A percentile compares a stretch with the other conserved stretches of the same genome.
Conservation (phyloP, 495 filamentous ascomycete genomes). For the Penicillium mononematosum region DNA sequence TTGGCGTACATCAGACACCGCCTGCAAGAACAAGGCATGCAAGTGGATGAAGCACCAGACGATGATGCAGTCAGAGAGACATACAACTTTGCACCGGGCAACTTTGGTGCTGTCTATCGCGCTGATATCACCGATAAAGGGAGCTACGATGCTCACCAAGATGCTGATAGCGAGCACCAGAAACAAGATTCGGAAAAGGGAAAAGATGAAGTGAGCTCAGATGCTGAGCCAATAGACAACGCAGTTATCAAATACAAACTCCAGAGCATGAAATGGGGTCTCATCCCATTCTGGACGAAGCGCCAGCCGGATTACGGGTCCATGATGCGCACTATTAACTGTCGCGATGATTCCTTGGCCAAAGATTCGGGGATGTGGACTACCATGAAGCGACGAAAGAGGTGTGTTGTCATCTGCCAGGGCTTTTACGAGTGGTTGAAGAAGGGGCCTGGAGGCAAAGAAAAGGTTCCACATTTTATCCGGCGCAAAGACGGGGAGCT, state of each 20-base stretch:
- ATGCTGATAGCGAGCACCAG: constrained; percentile 12
- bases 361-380: constrained; percentile 84
- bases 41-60: constrained; percentile 70
- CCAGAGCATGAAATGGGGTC: constrained; percentile 90
- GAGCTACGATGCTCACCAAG: constrained; percentile 28
- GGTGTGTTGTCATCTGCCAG: constrained; percentile 82
- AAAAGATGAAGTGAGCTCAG: background rate
- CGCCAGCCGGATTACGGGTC: constrained; percentile 72
- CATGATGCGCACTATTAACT: constrained; percentile 88
- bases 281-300: constrained; percentile 91
- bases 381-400: constrained; percentile 80
- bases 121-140: constrained; percentile 64
- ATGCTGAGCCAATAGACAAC: constrained; percentile 12
- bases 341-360: constrained; percentile 82
- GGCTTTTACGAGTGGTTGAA: constrained; percentile 98
- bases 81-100: constrained; percentile 92
- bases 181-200: constrained; percentile 5
- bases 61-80: constrained; percentile 73
- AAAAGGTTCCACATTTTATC: constrained; percentile 79
- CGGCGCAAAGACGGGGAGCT: constrained; percentile 77
- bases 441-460: constrained; percentile 67
- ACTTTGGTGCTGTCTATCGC: constrained; percentile 82
- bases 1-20: constrained; percentile 67
- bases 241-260: constrained; percentile 66
- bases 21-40: constrained; percentile 72